Conservation (phyloP, 345 rosid genomes). For the Salix exigua region DNA sequence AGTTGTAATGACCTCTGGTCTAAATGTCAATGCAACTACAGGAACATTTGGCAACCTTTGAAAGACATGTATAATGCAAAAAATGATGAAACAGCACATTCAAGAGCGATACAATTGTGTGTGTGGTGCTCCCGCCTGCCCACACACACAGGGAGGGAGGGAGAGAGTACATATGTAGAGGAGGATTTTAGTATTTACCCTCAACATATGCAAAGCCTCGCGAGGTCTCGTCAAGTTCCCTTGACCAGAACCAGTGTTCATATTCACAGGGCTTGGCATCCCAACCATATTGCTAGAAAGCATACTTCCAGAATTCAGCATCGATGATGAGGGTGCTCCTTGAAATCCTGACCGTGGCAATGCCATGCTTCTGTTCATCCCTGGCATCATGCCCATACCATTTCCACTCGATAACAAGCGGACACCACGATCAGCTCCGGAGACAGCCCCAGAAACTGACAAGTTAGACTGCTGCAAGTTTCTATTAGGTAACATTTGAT, state of each 20-base stretch:
- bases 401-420: conserved; percentile 67
- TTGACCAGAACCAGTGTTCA: conserved; percentile 65
- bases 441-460: conserved; percentile 59
- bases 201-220: conserved; percentile 64
- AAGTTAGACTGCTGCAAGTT: conserved; percentile 65
- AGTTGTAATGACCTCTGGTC: neutral
- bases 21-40: neutral
- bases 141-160: neutral
- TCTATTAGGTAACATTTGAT: conserved; percentile 66
- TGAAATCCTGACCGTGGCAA: conserved; percentile 75
- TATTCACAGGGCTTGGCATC: conserved; percentile 55
- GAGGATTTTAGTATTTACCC: conserved; percentile 46
- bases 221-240: conserved; percentile 79
- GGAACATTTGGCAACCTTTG: neutral
- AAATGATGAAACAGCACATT: neutral
- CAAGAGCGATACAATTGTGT: neutral
- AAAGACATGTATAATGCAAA: neutral
- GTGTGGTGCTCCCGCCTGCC: no score
- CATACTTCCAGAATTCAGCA: conserved; percentile 61
- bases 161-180: neutral
- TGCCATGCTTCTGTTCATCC: conserved; percentile 65
- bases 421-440: conserved; percentile 64
- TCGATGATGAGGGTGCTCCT: conserved; percentile 64
- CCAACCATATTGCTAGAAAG: conserved; percentile 68
- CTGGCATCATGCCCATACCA: conserved; percentile 60